Evolutionary conservation across 1,284 basidiomycete species (phyloP).

Genomic region (Bjerkandera adusta): DNA sequence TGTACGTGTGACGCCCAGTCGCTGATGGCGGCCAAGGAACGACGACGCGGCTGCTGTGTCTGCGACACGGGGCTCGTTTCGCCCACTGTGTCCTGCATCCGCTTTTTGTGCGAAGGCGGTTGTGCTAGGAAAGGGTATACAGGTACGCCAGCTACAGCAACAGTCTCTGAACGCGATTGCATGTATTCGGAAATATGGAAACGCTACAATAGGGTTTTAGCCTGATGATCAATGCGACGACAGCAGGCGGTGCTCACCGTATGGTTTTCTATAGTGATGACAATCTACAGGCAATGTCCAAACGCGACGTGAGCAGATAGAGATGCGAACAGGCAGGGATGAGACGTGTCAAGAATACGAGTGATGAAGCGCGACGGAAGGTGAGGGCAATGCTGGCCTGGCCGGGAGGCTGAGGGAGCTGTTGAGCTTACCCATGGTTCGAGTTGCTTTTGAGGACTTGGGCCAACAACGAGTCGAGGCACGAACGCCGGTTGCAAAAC

Average conservation of each 20-base stretch:
- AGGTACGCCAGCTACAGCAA: constrained; percentile 2
- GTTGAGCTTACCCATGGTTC: not conserved
- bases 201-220: not conserved
- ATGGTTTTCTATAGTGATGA: not conserved
- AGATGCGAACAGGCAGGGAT: not conserved
- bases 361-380: not conserved
- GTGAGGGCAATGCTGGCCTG: not conserved
- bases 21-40: constrained; percentile 41
- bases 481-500: constrained; percentile 5
- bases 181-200: not conserved
- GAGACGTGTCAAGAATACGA: not conserved
- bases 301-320: not conserved
- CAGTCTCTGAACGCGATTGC: constrained; percentile 3
- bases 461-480: constrained; percentile 3
- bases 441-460: constrained; percentile 9
- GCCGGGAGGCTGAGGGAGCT: constrained; percentile 1
- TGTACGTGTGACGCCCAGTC: constrained; percentile 58
- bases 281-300: not conserved
- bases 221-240: not conserved
- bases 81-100: not conserved
- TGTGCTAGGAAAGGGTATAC: constrained; percentile 16
- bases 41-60: constrained; percentile 23
- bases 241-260: too few relatives aligned
- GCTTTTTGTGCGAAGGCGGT: constrained; percentile 13
- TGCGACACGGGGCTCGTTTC: not conserved